Evolutionary conservation across 2,329 filamentous ascomycete species (phyloP), one percentile per base, ranked within the genome.

Genomic region (Hyphodiscus sp.): DNA sequence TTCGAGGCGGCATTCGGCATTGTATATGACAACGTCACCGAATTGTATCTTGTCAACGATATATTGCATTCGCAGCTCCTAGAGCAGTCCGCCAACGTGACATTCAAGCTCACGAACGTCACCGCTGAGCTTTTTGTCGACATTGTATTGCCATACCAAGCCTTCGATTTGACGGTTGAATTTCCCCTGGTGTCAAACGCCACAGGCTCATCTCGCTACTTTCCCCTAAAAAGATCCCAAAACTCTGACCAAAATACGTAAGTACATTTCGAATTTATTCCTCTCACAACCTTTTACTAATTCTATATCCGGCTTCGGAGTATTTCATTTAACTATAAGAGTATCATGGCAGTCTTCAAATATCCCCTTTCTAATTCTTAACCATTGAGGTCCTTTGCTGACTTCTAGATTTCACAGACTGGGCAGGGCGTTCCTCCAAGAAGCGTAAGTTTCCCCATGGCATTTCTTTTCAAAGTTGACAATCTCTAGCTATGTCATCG

Each of bases 361-460:
- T 26, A 8, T 26, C 23, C 4, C 23, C 23, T 26, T 8, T 26
- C 3, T 4, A 26, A 26, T 26, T 8, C 3, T 26, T 26, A 3
- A 26, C 23, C 23, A 26, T 26, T 26, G 23, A 26, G 8, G 23
- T 8, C 3, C 3, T 3, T 4, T 26, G 3, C 23, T 26, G 23
- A 26, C 23, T 8, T 8, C 23, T 26, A 26, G 3, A 26, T 26
- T 26, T 26, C 8, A 26, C 23, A 26, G 23, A 26, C 64, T 74
- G 41, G 71, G 71, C n/a, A 63, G 71, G 48, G 59, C 65, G 9
- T 73, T 74, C 53, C 58, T 74, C 16, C 71, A 74, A 60, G 71
- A 74, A 61, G 67, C 69, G 53, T 63, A 47, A 50, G 58, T 45
- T 13, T 30, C 26, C 20, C 45, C 20, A 13, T 18, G 4, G 6